phyloP scores from a whole-genome alignment of 495 filamentous ascomycete species.

The Melanomma pulvis-pyrius region DNA sequence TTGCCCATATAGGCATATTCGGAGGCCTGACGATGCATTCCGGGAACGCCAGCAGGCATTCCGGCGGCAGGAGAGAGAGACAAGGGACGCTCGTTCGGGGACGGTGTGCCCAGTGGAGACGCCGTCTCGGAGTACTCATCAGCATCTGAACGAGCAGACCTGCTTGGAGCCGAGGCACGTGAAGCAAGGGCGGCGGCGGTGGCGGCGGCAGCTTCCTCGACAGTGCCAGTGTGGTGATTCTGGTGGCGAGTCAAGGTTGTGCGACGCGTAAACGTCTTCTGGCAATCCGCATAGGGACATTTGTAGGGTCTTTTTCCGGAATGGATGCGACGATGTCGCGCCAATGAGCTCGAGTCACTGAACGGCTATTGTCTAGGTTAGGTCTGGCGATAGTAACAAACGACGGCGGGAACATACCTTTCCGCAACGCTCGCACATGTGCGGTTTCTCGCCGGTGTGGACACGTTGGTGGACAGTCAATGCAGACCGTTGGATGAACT shows the following conservation, averaged over 20 bases:
- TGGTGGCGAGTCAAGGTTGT: slow-evolving; percentile 95
- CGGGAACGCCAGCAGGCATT: slow-evolving; percentile 63
- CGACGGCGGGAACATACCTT: slow-evolving; percentile 64
- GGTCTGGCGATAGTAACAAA: neutral
- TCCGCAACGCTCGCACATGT: slow-evolving; percentile 95
- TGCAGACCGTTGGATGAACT: slow-evolving; percentile 97
- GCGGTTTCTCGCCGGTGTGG: slow-evolving; percentile 96
- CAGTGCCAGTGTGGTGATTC: slow-evolving; percentile 92
- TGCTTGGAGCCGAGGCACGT: slow-evolving; percentile 56
- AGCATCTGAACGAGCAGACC: slow-evolving; percentile 69
- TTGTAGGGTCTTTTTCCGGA: slow-evolving; percentile 96
- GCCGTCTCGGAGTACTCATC: slow-evolving; percentile 77
- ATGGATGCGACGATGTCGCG: slow-evolving; percentile 91
- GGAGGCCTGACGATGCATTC: slow-evolving; percentile 67
- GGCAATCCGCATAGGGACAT: slow-evolving; percentile 95
- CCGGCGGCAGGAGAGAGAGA: slow-evolving; percentile 81
- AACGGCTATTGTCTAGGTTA: slow-evolving; percentile 68
- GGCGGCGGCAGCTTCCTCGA: slow-evolving; percentile 89
- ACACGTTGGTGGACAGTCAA: slow-evolving; percentile 94
- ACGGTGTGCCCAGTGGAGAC: slow-evolving; percentile 85
- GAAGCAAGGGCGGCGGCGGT: slow-evolving; percentile 81
- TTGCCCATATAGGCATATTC: slow-evolving; percentile 67
- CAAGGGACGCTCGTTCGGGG: slow-evolving; percentile 72
- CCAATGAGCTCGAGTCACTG: slow-evolving; percentile 94
- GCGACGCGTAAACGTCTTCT: slow-evolving; percentile 96